phyloP scores from a whole-genome alignment of 306 rosid species.

The Begonia loranthoides region DNA sequence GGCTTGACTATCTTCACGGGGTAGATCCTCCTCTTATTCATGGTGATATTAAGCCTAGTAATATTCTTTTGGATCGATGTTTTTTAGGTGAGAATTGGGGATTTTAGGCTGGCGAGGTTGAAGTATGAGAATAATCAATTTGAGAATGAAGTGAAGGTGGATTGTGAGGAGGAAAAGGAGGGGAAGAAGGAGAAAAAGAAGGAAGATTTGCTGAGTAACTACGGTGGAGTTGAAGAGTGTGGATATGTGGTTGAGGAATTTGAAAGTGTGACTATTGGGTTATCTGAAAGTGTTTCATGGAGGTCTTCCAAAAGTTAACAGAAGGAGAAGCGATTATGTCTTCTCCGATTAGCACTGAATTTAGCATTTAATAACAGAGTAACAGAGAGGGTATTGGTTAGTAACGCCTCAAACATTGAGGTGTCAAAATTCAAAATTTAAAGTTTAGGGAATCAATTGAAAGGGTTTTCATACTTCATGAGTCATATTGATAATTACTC shows the following conservation, averaged over 20 bases:
- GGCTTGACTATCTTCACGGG: slow-evolving; percentile 51
- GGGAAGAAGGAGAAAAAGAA: slow-evolving; percentile 9
- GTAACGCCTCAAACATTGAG: no score
- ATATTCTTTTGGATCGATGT: slow-evolving; percentile 38
- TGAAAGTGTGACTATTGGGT: slow-evolving; percentile 46
- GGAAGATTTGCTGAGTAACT: slow-evolving; percentile 25
- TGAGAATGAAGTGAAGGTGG: slow-evolving; percentile 20
- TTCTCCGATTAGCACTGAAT: no score
- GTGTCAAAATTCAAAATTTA: no score
- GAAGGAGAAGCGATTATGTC: no score
- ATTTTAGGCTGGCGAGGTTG: slow-evolving; percentile 76
- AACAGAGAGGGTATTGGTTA: no score
- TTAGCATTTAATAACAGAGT: no score
- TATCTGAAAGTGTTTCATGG: no score
- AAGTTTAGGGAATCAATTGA: no score
- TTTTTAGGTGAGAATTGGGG: slow-evolving; percentile 58
- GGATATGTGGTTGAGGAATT: slow-evolving; percentile 58
- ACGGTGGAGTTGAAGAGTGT: slow-evolving; percentile 41
- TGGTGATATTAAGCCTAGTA: slow-evolving; percentile 89
- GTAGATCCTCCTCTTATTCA: slow-evolving; percentile 71
- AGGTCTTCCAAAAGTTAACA: no score
- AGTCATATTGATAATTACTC: no score
- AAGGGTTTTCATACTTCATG: no score
- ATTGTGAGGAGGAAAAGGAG: slow-evolving; percentile 12
- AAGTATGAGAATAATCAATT: slow-evolving; percentile 18